Percentiles rank a stretch among this genome's conserved stretches.
Evolutionary conservation across 345 rosid genomes (phyloP).

Genomic region (Gossypium anomalum): DNA sequence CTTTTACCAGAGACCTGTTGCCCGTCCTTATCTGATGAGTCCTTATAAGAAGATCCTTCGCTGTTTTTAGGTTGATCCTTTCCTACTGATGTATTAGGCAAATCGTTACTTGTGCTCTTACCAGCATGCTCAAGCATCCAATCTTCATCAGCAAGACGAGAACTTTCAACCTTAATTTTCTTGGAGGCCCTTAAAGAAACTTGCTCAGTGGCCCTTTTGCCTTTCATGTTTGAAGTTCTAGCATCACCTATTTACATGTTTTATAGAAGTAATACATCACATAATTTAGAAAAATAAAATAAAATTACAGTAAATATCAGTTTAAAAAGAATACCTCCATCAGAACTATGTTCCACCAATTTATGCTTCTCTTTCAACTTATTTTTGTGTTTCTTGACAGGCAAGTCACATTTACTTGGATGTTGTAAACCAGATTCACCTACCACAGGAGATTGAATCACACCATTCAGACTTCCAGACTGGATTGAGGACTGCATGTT

Average conservation of each 20-base stretch:
- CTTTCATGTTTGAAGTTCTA: conserved; percentile 50
- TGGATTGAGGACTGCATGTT: conserved; percentile 27
- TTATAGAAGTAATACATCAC: conserved; percentile 22
- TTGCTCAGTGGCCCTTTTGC: conserved; percentile 49
- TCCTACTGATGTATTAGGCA: conserved; percentile 36
- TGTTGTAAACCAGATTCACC: conserved; percentile 43
- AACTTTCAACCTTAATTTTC: conserved; percentile 54
- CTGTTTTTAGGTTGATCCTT: conserved; percentile 39
- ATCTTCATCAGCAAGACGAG: conserved; percentile 41
- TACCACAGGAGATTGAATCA: conserved; percentile 34
- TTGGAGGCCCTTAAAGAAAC: conserved; percentile 47
- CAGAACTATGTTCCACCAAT: conserved; percentile 39
- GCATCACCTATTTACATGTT: conserved; percentile 45
- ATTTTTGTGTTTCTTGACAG: conserved; percentile 39
- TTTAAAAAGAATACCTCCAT: conserved; percentile 60
- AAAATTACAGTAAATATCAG: conserved; percentile 11
- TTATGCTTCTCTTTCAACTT: conserved; percentile 63
- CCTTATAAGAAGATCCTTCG: conserved; percentile 34
- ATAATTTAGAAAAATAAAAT: conserved; percentile 6
- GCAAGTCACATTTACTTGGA: conserved; percentile 35
- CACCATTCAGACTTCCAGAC: conserved; percentile 43
- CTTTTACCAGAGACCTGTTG: conserved; percentile 38
- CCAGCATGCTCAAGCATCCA: conserved; percentile 40
- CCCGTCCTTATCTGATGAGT: conserved; percentile 33
- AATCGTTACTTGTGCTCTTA: conserved; percentile 48